phyloP scores from a whole-genome alignment of 805 yeast genomes.

The Saturnispora quitensis region DNA sequence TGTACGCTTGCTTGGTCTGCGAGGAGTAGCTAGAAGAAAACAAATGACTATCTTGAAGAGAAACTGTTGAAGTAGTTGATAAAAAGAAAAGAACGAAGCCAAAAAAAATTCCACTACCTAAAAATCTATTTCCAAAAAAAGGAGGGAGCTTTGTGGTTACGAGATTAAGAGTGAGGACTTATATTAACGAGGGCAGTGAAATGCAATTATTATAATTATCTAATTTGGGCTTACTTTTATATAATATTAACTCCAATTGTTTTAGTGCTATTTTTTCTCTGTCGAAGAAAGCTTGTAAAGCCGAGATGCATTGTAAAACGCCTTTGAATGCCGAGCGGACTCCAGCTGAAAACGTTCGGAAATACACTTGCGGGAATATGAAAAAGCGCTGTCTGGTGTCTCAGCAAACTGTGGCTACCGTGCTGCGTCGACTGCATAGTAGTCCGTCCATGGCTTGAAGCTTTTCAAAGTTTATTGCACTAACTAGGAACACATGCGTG shows the following conservation, averaged over 20 bases:
- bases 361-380: not conserved
- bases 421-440: no score
- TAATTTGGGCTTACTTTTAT: not conserved
- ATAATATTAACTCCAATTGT: not conserved
- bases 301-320: not conserved
- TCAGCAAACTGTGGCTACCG: no score
- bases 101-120: not conserved
- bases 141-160: not conserved
- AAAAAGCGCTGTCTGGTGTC: no score
- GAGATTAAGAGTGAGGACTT: not conserved
- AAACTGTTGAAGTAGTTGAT: not conserved
- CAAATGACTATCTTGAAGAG: no score
- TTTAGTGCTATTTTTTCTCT: not conserved
- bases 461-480: no score
- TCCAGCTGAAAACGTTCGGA: not conserved
- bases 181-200: not conserved
- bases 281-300: not conserved
- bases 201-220: not conserved
- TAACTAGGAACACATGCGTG: no score
- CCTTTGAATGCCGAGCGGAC: not conserved
- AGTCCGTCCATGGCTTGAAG: no score
- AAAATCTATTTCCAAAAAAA: not conserved
- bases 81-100: not conserved
- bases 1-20: not conserved
- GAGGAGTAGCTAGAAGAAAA: not conserved